Conservation (phyloP, 179 eudicot genomes). For the Heliamphora pulchella region DNA sequence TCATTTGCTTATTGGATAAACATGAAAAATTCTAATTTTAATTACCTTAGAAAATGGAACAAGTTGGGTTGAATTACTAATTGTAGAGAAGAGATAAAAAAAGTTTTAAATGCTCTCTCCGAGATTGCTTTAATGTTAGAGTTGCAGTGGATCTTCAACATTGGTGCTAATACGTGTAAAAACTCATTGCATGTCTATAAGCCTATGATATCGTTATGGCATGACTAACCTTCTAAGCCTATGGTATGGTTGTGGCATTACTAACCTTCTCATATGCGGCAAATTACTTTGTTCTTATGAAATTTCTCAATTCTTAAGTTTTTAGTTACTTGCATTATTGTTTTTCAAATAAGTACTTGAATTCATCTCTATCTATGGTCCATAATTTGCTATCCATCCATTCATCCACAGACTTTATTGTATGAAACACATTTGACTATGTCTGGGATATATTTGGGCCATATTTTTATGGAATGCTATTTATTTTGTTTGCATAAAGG, state of each 20-base stretch:
- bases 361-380: not conserved
- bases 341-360: not conserved
- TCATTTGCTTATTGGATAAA: too few species aligned
- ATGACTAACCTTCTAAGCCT: too few species aligned
- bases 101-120: not conserved
- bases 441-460: not conserved
- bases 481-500: not conserved
- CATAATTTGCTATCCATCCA: not conserved
- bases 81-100: not conserved
- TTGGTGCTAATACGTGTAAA: not conserved
- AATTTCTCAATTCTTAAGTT: not conserved
- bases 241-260: not conserved
- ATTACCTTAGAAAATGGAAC: not conserved
- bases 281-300: not conserved
- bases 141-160: not conserved
- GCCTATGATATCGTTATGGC: too few species aligned
- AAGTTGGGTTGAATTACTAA: not conserved
- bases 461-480: not conserved
- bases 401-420: not conserved
- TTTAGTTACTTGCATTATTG: not conserved
- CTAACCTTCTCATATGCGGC: not conserved
- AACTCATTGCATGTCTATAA: not conserved
- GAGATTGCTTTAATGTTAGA: not conserved
- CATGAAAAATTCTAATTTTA: too few species aligned
- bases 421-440: not conserved